phyloP scores from a whole-genome alignment of 192 early-diverging fungal genomes.

The Linnemannia exigua region DNA sequence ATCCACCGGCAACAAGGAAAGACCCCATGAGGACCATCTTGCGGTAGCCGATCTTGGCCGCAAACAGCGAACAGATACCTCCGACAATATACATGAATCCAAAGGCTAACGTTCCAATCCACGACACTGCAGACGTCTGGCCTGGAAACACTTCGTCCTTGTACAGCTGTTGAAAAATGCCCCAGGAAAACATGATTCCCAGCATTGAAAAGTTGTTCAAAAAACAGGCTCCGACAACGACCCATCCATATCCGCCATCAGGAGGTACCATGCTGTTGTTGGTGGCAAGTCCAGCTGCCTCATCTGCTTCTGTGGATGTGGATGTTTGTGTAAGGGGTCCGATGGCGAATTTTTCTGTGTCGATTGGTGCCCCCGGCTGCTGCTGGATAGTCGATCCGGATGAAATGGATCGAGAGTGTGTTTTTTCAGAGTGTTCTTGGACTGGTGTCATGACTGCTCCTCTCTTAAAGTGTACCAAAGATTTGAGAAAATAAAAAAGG shows the following conservation, averaged over 20 bases:
- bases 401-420: neutral
- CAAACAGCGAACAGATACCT: constrained; percentile 41
- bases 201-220: constrained; percentile 59
- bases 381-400: neutral
- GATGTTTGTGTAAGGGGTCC: neutral
- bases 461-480: neutral
- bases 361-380: neutral
- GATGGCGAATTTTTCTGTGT: neutral
- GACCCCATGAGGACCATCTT: constrained; percentile 44
- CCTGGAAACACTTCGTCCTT: constrained; percentile 55
- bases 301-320: neutral
- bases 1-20: constrained; percentile 35
- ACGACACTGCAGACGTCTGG: constrained; percentile 57
- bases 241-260: constrained; percentile 62
- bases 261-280: constrained; percentile 25
- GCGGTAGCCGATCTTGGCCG: constrained; percentile 44
- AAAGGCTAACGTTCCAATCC: constrained; percentile 57
- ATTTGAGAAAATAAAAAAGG: too few species aligned
- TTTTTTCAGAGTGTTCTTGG: neutral
- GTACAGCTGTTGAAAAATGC: constrained; percentile 63
- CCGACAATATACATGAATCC: constrained; percentile 49
- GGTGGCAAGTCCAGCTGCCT: neutral
- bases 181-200: constrained; percentile 64
- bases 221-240: constrained; percentile 59
- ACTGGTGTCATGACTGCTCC: neutral